Base-by-base conservation (phyloP, 2,329 filamentous ascomycete species). In the Bipolaris oryzae region DNA sequence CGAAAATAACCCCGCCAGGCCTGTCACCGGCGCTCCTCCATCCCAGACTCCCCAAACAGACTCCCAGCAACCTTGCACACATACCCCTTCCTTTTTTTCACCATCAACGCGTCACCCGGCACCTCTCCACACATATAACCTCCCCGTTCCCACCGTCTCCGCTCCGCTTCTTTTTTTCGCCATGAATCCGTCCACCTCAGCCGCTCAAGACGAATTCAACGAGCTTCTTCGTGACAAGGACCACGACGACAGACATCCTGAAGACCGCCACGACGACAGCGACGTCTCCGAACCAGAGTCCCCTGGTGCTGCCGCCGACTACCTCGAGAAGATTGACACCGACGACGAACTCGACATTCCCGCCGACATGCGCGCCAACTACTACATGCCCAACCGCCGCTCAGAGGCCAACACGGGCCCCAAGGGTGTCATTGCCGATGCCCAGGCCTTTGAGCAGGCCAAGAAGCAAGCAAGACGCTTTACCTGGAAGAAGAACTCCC, bases 381-480 rank as follows among this genome's bases (percentile, higher is more conserved):
- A 81, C 74, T 79, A 78, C 66, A 78, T 82, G 74, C 76, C 90
- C 69, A 84, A 82, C 70, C 84, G 90, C 58, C 75, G 90, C 74
- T 85, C 80, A 50, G 87, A 89, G 55, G 84, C 86, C 63, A 87
- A 90, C 65, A 94, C 90, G 2, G 91, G 91, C 44, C 90, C 92
- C 65, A 94, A 94, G 80, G 91, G 91, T 61, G 91, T 95, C 75
- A 94, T 95, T 70, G 89, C 90, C 67, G 91, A 95, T 73, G 91
- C 91, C 35, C 84, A 90, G 69, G 87, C 87, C 69, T 94, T 89
- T 75, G 89, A 91, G 77, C 82, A 85, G 68, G 89, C 89, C 11
- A 75, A 70, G 65, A 75, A 75, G 63, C 70, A 75, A 61, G 69
- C 71, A 7, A 58, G 69, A 23, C 69, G 73, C 21, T 74, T 73